Percentiles rank a stretch among this genome's conserved stretches.
phyloP scores from a whole-genome alignment of 2,329 filamentous ascomycete species.

The Mollisia scopiformis region DNA sequence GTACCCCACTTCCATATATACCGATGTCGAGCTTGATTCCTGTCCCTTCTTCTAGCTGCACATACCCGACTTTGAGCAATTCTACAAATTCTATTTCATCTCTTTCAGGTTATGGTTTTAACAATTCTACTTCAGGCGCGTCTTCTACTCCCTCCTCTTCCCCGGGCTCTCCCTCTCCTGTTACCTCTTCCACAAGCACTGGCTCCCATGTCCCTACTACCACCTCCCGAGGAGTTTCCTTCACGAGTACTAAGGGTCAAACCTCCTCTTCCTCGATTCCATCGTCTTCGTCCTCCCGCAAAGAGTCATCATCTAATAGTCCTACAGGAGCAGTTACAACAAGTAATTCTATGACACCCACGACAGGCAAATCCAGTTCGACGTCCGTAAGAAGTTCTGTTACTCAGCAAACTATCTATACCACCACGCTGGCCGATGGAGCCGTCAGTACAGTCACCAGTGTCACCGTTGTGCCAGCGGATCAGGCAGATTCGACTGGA shows the following conservation, averaged over 20 bases:
- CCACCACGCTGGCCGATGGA: slow-evolving; percentile 32
- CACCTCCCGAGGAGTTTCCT: slow-evolving; percentile 1
- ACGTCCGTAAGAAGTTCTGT: slow-evolving; percentile 15
- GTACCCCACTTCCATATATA: not conserved
- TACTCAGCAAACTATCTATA: slow-evolving; percentile 31
- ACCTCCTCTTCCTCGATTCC: slow-evolving; percentile 5
- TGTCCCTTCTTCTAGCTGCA: slow-evolving; percentile 14
- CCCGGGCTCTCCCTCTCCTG: slow-evolving; percentile 10
- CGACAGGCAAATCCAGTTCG: not conserved
- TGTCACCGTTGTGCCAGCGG: slow-evolving; percentile 31
- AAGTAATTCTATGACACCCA: slow-evolving; percentile 6
- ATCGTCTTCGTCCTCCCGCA: slow-evolving; percentile 4
- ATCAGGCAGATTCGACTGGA: slow-evolving; percentile 20
- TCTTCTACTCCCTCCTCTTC: slow-evolving; percentile 21
- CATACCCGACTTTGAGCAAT: slow-evolving; percentile 7
- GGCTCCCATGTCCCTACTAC: slow-evolving; percentile 13
- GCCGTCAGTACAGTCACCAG: slow-evolving; percentile 28
- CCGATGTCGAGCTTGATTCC: not conserved
- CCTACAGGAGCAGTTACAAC: slow-evolving; percentile 12
- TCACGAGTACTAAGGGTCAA: not conserved
- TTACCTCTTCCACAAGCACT: slow-evolving; percentile 10
- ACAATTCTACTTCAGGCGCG: slow-evolving; percentile 22
- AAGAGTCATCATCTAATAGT: slow-evolving; percentile 16
- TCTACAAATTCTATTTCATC: slow-evolving; percentile 17
- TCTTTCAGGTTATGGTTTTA: slow-evolving; percentile 21